phyloP scores from a whole-genome alignment of 1,284 basidiomycete species.

The Fomitiporia mediterranea region DNA sequence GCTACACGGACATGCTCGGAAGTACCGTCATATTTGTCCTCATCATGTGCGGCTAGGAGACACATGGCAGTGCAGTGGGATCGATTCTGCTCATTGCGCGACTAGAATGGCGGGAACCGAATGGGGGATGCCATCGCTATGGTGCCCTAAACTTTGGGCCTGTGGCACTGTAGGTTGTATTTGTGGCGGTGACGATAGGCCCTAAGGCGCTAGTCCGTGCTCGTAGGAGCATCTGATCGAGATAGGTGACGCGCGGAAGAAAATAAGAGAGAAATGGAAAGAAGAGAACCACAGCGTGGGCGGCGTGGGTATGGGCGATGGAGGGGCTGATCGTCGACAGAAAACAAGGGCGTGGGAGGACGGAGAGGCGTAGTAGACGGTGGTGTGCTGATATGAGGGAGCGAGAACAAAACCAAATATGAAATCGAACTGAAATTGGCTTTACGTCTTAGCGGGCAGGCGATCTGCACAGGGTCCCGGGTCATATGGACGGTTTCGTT shows the following conservation, averaged over 20 bases:
- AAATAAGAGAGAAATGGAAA: background rate
- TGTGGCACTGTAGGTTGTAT: too few relatives aligned
- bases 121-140: too few relatives aligned
- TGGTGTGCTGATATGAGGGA: background rate
- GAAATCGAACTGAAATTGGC: background rate
- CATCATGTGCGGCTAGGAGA: too few relatives aligned
- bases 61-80: too few relatives aligned
- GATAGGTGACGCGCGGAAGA: background rate
- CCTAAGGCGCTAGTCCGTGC: background rate
- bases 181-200: background rate
- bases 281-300: background rate
- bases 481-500: background rate
- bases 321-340: background rate
- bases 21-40: too few relatives aligned
- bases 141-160: too few relatives aligned
- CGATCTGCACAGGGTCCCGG: background rate
- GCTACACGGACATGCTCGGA: background rate
- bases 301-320: background rate
- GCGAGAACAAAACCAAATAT: background rate
- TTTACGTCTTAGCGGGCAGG: background rate
- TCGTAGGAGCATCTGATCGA: background rate
- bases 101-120: background rate
- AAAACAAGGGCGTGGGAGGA: background rate
- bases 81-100: background rate
- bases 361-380: background rate